These are phyloP conservation scores for Purshia tridentata DNA, from an alignment of 306 rosid species.

Conservation along the genomic window DNA sequence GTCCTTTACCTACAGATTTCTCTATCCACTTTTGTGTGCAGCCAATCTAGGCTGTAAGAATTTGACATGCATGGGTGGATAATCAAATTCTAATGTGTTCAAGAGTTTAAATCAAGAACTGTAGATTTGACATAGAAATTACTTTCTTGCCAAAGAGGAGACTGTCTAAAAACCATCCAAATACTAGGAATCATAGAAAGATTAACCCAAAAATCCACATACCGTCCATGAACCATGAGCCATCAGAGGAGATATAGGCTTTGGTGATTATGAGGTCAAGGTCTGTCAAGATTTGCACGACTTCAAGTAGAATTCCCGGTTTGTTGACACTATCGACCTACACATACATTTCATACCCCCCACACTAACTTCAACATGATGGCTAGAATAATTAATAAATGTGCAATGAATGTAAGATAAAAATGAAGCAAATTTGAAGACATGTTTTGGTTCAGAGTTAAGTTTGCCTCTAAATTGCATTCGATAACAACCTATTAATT, in stretches of 20 bases:
- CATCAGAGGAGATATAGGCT: conserved; percentile 82
- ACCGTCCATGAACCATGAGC: conserved; percentile 97
- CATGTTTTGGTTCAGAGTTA: background rate
- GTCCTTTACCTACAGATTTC: background rate
- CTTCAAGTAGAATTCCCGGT: conserved; percentile 87
- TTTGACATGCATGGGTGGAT: background rate
- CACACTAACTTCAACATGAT: conserved; percentile 13
- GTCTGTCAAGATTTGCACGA: conserved; percentile 72
- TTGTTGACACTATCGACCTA: conserved; percentile 77
- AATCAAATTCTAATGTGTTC: background rate
- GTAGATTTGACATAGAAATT: background rate
- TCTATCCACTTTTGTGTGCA: background rate
- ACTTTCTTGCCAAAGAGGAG: background rate
- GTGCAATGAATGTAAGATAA: conserved; percentile 3
- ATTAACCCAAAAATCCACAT: conserved; percentile 16
- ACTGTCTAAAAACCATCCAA: background rate
- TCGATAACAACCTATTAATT: background rate
- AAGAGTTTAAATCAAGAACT: background rate
- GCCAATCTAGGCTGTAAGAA: background rate
- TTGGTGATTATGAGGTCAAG: conserved; percentile 77
- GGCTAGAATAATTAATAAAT: conserved; percentile 2
- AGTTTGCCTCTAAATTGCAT: background rate
- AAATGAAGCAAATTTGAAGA: conserved; percentile 3
- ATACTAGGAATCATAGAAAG: no score
- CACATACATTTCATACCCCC: conserved; percentile 16